A percentile compares a stretch with the other conserved stretches of the same genome.
phyloP scores from a whole-genome alignment of 2,329 filamentous ascomycete species.

The Talaromyces sp. region DNA sequence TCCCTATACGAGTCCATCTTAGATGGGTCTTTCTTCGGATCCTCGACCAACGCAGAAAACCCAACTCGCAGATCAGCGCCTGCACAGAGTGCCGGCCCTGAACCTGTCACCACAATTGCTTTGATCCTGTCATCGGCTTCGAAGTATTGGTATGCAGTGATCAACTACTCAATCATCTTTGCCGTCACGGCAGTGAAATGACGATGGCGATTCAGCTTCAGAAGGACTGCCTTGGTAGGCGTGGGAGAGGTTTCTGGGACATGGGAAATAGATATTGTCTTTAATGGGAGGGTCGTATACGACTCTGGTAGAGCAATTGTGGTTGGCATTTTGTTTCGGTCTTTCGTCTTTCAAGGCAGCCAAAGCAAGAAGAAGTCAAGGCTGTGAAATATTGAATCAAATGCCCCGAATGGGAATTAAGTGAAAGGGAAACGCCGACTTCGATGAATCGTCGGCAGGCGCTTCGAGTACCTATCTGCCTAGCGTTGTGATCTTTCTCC shows the following conservation, averaged over 20 bases:
- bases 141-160: neutral
- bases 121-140: neutral
- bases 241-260: neutral
- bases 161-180: neutral
- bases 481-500: neutral
- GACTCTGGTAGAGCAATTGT: neutral
- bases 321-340: neutral
- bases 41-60: neutral
- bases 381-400: neutral
- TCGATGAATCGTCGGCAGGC: neutral
- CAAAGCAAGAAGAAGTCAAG: no score
- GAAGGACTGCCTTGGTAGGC: neutral
- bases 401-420: neutral
- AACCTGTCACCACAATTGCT: neutral
- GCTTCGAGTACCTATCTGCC: neutral
- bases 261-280: neutral
- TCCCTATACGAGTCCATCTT: neutral
- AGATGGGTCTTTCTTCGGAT: neutral
- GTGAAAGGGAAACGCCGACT: neutral
- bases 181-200: neutral
- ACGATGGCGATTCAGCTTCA: neutral
- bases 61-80: neutral
- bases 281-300: neutral
- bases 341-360: neutral
- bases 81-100: neutral